phyloP scores from a whole-genome alignment of 345 rosid species.

The Brassica carinata region DNA sequence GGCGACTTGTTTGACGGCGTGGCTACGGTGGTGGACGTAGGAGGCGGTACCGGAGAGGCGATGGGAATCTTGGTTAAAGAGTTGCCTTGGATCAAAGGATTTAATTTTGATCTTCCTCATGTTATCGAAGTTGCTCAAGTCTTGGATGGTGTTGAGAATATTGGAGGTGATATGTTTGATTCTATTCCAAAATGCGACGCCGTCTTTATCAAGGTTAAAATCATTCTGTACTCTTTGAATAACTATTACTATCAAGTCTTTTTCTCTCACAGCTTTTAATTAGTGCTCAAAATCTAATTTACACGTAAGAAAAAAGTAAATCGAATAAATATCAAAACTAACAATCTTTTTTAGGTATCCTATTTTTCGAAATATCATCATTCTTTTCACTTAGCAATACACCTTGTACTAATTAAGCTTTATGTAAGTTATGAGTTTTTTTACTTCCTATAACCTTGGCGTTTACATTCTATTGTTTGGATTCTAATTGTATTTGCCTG shows the following conservation, averaged over 20 bases:
- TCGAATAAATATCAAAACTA: neutral
- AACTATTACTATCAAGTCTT: neutral
- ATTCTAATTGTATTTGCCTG: neutral
- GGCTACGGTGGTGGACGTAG: conserved; percentile 64
- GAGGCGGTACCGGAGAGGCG: conserved; percentile 68
- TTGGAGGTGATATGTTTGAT: conserved; percentile 72
- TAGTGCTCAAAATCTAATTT: neutral
- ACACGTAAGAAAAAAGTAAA: neutral
- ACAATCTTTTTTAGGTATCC: neutral
- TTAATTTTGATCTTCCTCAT: conserved; percentile 64
- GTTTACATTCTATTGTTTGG: neutral
- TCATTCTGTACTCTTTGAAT: conserved; percentile 6
- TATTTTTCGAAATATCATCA: neutral
- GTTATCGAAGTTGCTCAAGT: conserved; percentile 26
- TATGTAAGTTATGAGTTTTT: neutral
- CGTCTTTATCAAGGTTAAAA: conserved; percentile 54
- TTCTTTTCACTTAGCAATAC: neutral
- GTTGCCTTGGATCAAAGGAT: conserved; percentile 59
- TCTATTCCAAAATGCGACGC: conserved; percentile 62
- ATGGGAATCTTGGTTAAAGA: conserved; percentile 52
- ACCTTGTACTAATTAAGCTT: neutral
- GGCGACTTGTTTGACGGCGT: conserved; percentile 60
- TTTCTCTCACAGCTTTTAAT: neutral
- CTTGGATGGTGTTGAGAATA: conserved; percentile 49
- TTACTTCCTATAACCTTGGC: neutral